A percentile compares a stretch with the other conserved stretches of the same genome.
Conservation (phyloP, 2,329 filamentous ascomycete genomes). For the Cordyceps cateniannulata region DNA sequence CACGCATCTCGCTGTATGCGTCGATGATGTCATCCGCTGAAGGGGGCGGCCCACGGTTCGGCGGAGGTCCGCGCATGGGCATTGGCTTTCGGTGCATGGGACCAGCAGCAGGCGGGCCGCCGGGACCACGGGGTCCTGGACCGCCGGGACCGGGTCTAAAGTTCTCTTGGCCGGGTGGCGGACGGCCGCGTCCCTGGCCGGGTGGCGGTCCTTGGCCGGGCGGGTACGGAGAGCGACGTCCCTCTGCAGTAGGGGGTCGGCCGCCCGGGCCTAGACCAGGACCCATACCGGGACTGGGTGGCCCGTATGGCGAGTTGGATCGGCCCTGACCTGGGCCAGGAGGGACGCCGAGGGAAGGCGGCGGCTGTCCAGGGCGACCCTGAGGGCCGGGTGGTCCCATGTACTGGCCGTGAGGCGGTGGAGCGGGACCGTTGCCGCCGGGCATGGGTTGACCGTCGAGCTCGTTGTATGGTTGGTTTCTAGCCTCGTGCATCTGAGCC, state of each 20-base stretch:
- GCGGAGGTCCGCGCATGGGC: conserved; percentile 12
- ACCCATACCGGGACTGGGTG: conserved; percentile 21
- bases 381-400: conserved; percentile 32
- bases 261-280: conserved; percentile 22
- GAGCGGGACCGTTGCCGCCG: background rate
- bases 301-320: conserved; percentile 30
- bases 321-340: conserved; percentile 30
- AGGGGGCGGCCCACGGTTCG: conserved; percentile 9
- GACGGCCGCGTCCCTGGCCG: conserved; percentile 5
- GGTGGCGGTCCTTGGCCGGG: background rate
- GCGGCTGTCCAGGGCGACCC: conserved; percentile 29
- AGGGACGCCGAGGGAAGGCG: conserved; percentile 35
- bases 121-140: conserved; percentile 14
- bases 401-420: conserved; percentile 20
- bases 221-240: conserved; percentile 25
- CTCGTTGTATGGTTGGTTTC: conserved; percentile 11
- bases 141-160: conserved; percentile 18
- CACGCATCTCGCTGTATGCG: conserved; percentile 17
- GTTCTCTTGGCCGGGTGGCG: conserved; percentile 15
- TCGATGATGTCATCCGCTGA: conserved; percentile 14
- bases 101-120: background rate
- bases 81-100: conserved; percentile 8
- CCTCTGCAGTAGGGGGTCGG: conserved; percentile 26
- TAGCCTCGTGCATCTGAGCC: conserved; percentile 63
- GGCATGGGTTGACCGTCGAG: conserved; percentile 9